Conservation (phyloP, 2,329 filamentous ascomycete species). For the Karstenula rhodostoma region DNA sequence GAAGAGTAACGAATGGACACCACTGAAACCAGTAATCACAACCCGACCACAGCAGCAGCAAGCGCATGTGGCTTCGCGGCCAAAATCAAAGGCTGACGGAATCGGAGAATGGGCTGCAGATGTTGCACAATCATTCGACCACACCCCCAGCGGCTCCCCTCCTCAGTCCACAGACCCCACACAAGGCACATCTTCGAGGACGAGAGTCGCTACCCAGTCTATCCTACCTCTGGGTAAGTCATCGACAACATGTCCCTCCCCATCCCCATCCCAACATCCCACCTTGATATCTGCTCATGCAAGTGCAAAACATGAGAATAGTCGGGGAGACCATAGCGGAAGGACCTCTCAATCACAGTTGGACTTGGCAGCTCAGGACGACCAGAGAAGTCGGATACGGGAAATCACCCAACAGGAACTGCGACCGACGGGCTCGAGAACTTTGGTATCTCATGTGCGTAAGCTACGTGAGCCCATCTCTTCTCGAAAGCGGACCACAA, state of each 20-base stretch:
- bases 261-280: slow-evolving; percentile 18
- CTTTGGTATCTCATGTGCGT: slow-evolving; percentile 37
- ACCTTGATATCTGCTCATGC: neutral
- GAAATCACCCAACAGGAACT: slow-evolving; percentile 7
- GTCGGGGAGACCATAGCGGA: neutral
- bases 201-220: slow-evolving; percentile 7
- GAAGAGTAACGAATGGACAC: slow-evolving; percentile 59
- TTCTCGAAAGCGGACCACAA: slow-evolving; percentile 68
- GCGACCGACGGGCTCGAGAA: slow-evolving; percentile 12
- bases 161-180: slow-evolving; percentile 19
- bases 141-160: slow-evolving; percentile 11
- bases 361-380: neutral
- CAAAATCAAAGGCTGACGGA: slow-evolving; percentile 21
- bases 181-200: neutral
- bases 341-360: neutral
- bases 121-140: slow-evolving; percentile 23
- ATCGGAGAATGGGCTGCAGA: slow-evolving; percentile 35
- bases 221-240: slow-evolving; percentile 18
- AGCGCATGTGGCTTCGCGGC: slow-evolving; percentile 6
- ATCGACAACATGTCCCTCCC: slow-evolving; percentile 1
- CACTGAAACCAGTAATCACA: slow-evolving; percentile 13
- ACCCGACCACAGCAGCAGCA: slow-evolving; percentile 9
- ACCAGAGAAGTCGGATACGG: slow-evolving; percentile 19
- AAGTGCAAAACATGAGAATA: neutral
- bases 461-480: slow-evolving; percentile 59